phyloP scores from a whole-genome alignment of 2,329 filamentous ascomycete species.

The Paecilomyces sp. region DNA sequence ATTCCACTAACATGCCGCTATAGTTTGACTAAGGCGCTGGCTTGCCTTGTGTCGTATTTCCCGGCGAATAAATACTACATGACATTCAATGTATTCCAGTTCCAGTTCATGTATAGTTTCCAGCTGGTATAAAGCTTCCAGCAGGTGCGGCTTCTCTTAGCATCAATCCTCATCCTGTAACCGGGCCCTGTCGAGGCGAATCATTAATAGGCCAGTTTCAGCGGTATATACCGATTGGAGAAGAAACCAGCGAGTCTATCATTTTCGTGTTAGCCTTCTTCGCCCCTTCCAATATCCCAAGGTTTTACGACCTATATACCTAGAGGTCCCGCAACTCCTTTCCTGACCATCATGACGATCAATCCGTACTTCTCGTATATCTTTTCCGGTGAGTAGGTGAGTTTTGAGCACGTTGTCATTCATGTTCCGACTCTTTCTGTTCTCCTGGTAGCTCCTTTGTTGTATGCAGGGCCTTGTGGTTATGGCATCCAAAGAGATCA shows the following conservation, averaged over 20 bases:
- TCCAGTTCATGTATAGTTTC: background rate
- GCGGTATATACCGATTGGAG: background rate
- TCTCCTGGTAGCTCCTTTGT: background rate
- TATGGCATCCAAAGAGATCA: too few species aligned
- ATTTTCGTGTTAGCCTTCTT: background rate
- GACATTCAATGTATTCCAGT: background rate
- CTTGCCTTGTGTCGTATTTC: background rate
- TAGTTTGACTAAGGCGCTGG: constrained; percentile 22
- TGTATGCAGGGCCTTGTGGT: too few species aligned
- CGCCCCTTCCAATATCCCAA: background rate
- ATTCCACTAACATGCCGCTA: constrained; percentile 1
- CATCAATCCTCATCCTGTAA: background rate
- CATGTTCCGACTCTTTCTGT: background rate
- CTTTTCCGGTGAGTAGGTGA: background rate
- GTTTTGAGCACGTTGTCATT: background rate
- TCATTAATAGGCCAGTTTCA: background rate
- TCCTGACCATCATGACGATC: background rate
- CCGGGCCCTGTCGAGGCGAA: background rate
- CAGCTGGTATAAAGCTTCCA: background rate
- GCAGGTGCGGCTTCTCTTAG: background rate
- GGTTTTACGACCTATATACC: background rate
- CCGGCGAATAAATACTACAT: background rate
- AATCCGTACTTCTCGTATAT: background rate
- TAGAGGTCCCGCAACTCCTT: background rate
- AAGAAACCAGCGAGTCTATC: background rate